phyloP scores from a whole-genome alignment of 179 eudicot species.

The Silene coronaria region DNA sequence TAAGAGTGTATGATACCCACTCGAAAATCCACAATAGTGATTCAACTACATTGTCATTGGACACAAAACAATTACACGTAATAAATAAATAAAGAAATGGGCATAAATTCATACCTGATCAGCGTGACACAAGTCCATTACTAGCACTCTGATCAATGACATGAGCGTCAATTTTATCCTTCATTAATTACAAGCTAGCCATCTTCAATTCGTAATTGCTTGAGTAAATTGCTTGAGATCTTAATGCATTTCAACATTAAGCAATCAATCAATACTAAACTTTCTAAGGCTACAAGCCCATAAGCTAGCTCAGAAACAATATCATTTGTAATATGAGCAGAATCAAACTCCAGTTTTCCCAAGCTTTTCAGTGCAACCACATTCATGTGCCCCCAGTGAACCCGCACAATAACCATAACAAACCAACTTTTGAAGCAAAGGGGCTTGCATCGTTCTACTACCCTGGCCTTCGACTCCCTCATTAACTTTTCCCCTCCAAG shows the following conservation, averaged over 20 bases:
- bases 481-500: not conserved
- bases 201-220: not conserved
- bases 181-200: not conserved
- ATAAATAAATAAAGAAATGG: not conserved
- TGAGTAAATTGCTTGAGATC: not conserved
- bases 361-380: not conserved
- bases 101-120: not conserved
- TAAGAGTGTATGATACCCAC: too few relatives aligned
- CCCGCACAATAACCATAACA: not conserved
- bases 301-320: not conserved
- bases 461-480: not conserved
- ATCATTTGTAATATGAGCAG: not conserved
- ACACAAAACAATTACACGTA: not conserved
- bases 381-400: not conserved
- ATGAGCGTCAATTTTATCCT: not conserved
- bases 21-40: not conserved
- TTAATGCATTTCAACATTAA: not conserved
- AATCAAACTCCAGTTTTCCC: not conserved
- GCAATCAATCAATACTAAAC: not conserved
- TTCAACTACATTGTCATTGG: not conserved
- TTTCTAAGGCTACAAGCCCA: not conserved
- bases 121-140: not conserved
- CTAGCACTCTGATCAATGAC: not conserved
- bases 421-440: not conserved
- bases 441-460: not conserved